Percentiles rank a stretch among this genome's conserved stretches.
phyloP scores from a whole-genome alignment of 805 yeast species.

The Saccharomyces kudriavzevii region DNA sequence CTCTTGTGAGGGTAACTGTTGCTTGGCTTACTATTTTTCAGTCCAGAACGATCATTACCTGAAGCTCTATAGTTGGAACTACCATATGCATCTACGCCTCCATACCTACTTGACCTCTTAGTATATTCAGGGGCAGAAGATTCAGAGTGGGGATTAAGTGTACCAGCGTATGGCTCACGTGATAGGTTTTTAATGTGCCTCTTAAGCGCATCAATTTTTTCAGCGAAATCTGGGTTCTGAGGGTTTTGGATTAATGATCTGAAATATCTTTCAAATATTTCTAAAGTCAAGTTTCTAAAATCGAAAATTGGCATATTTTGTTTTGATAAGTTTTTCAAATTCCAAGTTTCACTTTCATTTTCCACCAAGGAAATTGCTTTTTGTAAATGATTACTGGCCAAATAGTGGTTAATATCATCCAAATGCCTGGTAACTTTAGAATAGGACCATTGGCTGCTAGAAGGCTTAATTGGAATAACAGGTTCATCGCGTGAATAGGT shows the following conservation, averaged over 20 bases:
- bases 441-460: slow-evolving; percentile 10
- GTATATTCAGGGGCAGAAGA: slow-evolving; percentile 1
- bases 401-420: slow-evolving; percentile 13
- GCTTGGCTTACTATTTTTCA: not conserved
- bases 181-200: slow-evolving; percentile 4
- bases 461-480: not conserved
- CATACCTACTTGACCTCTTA: slow-evolving; percentile 14
- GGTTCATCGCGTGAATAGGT: not conserved
- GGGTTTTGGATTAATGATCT: slow-evolving; percentile 10
- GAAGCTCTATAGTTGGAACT: not conserved
- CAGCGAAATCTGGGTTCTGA: slow-evolving; percentile 11
- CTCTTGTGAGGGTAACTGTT: not conserved
- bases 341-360: slow-evolving; percentile 6
- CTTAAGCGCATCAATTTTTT: slow-evolving; percentile 7
- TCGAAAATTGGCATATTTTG: slow-evolving; percentile 7
- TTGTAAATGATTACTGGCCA: slow-evolving; percentile 11
- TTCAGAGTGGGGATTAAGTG: slow-evolving; percentile 11
- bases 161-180: slow-evolving; percentile 2
- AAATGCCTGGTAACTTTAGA: slow-evolving; percentile 14
- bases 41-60: not conserved
- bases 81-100: not conserved
- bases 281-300: slow-evolving; percentile 6
- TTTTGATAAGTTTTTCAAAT: slow-evolving; percentile 5
- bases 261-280: slow-evolving; percentile 9
- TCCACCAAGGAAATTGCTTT: slow-evolving; percentile 11